Conservation (phyloP, 2,329 filamentous ascomycete genomes). For the Rutstroemia sp. region DNA sequence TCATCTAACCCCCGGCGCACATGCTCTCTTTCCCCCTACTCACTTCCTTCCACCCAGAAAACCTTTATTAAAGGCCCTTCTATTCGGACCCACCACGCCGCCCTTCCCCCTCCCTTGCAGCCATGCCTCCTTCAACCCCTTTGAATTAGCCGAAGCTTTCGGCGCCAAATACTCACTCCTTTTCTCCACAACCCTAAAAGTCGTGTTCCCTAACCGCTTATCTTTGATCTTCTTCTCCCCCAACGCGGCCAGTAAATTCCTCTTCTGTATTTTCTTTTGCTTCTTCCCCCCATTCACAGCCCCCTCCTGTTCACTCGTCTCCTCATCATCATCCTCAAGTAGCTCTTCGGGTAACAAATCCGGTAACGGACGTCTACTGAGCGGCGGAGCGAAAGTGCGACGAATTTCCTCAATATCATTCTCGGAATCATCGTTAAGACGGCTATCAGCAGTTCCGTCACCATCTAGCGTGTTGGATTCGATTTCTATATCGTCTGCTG, state of each 20-base stretch:
- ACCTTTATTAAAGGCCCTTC: slow-evolving; percentile 21
- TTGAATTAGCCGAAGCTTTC: slow-evolving; percentile 20
- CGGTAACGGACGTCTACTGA: slow-evolving; percentile 16
- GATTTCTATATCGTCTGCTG: not conserved
- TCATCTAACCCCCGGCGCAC: too few relatives aligned
- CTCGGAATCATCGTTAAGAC: slow-evolving; percentile 1
- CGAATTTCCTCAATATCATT: slow-evolving; percentile 1
- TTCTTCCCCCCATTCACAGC: too few relatives aligned
- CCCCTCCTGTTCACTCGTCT: slow-evolving; percentile 3
- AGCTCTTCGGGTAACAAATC: slow-evolving; percentile 26
- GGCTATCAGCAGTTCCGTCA: slow-evolving; percentile 4
- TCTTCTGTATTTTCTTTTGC: slow-evolving; percentile 12
- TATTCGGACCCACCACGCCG: slow-evolving; percentile 11
- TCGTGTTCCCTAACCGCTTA: slow-evolving; percentile 23
- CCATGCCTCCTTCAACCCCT: slow-evolving; percentile 25
- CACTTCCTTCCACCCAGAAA: slow-evolving; percentile 21
- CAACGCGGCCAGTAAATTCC: slow-evolving; percentile 22
- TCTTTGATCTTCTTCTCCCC: slow-evolving; percentile 26
- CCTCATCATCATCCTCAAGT: slow-evolving; percentile 22
- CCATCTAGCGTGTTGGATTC: slow-evolving; percentile 7
- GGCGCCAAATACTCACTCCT: slow-evolving; percentile 21
- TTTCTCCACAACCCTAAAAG: slow-evolving; percentile 22
- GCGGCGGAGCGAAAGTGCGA: not conserved
- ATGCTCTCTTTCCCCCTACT: too few relatives aligned
- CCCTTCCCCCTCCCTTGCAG: slow-evolving; percentile 19